Conservation (phyloP, 257 asterid species). For the Penstemon barbatus region DNA sequence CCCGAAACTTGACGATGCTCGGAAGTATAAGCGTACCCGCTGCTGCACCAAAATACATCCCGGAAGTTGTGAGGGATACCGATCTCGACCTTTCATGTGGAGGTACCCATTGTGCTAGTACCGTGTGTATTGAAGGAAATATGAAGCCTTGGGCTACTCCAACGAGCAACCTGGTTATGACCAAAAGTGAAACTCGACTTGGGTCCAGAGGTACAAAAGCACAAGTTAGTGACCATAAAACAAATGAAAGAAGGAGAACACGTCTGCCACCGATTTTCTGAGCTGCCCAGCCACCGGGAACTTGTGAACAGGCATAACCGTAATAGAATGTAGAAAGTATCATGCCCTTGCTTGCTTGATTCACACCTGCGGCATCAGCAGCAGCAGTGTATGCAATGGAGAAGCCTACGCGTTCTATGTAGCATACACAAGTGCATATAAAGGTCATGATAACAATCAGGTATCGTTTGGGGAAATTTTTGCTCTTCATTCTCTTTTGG, state of each 20-base stretch:
- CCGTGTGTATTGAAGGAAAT: conserved; percentile 94
- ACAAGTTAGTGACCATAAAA: conserved; percentile 84
- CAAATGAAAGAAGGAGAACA: conserved; percentile 75
- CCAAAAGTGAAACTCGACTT: conserved; percentile 50
- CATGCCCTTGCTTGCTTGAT: conserved; percentile 82
- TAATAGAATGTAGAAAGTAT: conserved; percentile 85
- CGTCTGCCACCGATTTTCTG: conserved; percentile 84
- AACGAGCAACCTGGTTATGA: conserved; percentile 83
- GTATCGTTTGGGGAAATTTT: conserved; percentile 65
- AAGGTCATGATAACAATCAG: conserved; percentile 72
- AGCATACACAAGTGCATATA: conserved; percentile 87
- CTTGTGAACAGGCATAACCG: conserved; percentile 92
- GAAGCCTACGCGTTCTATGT: conserved; percentile 92
- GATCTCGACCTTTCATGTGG: conserved; percentile 91
- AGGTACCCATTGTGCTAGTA: conserved; percentile 95
- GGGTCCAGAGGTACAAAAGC: conserved; percentile 83
- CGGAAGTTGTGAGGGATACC: conserved; percentile 87
- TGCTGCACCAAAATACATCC: conserved; percentile 95
- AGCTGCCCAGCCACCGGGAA: conserved; percentile 99
- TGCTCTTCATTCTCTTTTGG: conserved; percentile 58
- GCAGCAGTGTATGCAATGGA: conserved; percentile 90
- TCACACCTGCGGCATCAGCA: conserved; percentile 82
- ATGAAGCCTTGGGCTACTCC: conserved; percentile 97
- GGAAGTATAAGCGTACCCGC: conserved; percentile 82
- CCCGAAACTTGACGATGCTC: conserved; percentile 61